phyloP scores from a whole-genome alignment of 768 basidiomycete genomes.

The Macrolepiota fuliginosa region DNA sequence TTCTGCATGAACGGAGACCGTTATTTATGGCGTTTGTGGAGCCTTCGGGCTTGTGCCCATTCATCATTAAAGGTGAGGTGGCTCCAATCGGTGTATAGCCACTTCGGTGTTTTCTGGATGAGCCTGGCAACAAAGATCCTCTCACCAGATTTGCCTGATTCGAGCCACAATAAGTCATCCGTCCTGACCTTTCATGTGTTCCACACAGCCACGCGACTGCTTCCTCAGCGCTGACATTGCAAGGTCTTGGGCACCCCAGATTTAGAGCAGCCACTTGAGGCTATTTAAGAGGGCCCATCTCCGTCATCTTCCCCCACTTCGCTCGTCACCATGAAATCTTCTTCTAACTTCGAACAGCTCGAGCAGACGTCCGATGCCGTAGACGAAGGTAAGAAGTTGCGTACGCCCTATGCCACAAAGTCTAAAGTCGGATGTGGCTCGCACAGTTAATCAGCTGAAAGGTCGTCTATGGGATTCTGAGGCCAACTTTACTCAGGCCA shows the following conservation, averaged over 20 bases:
- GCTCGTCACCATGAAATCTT: slow-evolving; percentile 13
- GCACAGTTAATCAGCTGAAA: slow-evolving; percentile 67
- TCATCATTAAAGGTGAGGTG: background rate
- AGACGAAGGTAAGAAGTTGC: slow-evolving; percentile 36
- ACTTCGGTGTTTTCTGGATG: background rate
- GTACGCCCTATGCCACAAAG: background rate
- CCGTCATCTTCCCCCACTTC: background rate
- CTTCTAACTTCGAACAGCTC: slow-evolving; percentile 29
- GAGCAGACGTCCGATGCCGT: slow-evolving; percentile 47
- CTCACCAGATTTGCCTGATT: background rate
- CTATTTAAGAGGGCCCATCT: background rate
- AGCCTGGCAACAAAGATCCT: background rate
- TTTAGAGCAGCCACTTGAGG: background rate
- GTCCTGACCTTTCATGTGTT: background rate
- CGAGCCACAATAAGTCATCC: background rate
- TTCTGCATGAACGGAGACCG: background rate
- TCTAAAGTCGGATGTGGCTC: background rate
- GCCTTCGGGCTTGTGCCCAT: background rate
- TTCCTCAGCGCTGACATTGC: background rate
- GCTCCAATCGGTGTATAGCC: background rate
- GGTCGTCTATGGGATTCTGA: slow-evolving; percentile 56
- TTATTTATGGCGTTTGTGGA: background rate
- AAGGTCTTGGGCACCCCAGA: background rate
- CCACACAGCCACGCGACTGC: background rate
- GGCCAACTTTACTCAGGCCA: slow-evolving; percentile 55